Evolutionary conservation across 2,329 filamentous ascomycete species (phyloP).

Genomic region (Aspergillus pseudoterreus): DNA sequence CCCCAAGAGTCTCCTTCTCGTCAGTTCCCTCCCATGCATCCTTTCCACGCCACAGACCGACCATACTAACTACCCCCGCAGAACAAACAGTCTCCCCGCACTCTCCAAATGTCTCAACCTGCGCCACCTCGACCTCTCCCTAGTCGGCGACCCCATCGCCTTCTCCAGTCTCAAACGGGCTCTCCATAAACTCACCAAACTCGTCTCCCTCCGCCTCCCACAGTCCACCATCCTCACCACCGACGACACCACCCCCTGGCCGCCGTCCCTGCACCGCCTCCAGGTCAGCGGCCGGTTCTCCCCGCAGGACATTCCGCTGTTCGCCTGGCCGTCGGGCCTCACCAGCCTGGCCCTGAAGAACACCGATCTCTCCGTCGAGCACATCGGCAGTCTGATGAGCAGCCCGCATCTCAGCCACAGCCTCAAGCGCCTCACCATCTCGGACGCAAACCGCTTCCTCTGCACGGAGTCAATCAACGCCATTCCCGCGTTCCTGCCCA

Average conservation of each 20-base stretch:
- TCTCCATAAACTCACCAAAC: constrained; percentile 42
- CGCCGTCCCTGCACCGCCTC: constrained; percentile 20
- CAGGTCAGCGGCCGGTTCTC: constrained; percentile 25
- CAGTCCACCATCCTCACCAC: constrained; percentile 19
- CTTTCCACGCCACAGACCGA: not conserved
- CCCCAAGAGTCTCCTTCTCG: constrained; percentile 57
- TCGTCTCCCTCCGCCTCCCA: constrained; percentile 47
- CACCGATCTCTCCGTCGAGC: constrained; percentile 22
- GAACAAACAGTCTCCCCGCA: constrained; percentile 53
- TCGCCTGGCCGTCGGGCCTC: constrained; percentile 27
- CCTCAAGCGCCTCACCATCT: constrained; percentile 25
- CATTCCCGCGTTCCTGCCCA: constrained; percentile 23
- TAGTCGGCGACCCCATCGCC: constrained; percentile 50
- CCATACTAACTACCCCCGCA: constrained; percentile 9
- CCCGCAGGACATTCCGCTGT: constrained; percentile 13
- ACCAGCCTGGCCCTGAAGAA: constrained; percentile 22
- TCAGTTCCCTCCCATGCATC: constrained; percentile 25
- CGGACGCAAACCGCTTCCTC: constrained; percentile 21
- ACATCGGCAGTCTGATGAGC: constrained; percentile 21
- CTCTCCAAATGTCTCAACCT: constrained; percentile 54
- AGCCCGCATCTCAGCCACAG: constrained; percentile 16
- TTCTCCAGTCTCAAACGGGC: constrained; percentile 50
- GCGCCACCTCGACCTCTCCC: constrained; percentile 49
- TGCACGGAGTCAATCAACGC: constrained; percentile 22
- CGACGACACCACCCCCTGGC: constrained; percentile 20